phyloP scores from a whole-genome alignment of 2,329 filamentous ascomycete genomes.

The Trichoderma sp. region DNA sequence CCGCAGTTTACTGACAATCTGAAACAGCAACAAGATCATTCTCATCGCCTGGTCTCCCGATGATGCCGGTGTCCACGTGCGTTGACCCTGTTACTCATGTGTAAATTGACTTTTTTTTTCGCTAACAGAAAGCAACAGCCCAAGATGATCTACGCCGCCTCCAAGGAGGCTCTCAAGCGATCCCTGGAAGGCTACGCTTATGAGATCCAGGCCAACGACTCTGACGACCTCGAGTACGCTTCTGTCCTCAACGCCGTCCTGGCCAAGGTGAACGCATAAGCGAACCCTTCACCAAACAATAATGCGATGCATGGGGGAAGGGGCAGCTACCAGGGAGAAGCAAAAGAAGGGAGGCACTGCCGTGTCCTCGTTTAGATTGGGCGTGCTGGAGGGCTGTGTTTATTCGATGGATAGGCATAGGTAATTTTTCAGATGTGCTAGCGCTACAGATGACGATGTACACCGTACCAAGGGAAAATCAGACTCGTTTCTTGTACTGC shows the following conservation, averaged over 20 bases:
- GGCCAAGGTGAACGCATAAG: slow-evolving; percentile 27
- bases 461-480: slow-evolving; percentile 13
- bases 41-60: slow-evolving; percentile 80
- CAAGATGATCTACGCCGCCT: slow-evolving; percentile 89
- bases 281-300: slow-evolving; percentile 13
- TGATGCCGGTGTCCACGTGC: slow-evolving; percentile 74
- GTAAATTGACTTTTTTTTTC: neutral
- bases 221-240: slow-evolving; percentile 77
- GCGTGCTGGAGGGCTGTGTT: neutral
- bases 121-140: slow-evolving; percentile 46
- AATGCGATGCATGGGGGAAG: neutral
- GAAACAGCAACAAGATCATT: slow-evolving; percentile 67
- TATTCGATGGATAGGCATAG: slow-evolving; percentile 16
- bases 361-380: slow-evolving; percentile 9
- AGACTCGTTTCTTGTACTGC: slow-evolving; percentile 6
- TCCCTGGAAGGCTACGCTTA: slow-evolving; percentile 70
- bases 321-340: neutral
- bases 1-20: slow-evolving; percentile 26
- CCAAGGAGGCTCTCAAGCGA: slow-evolving; percentile 82
- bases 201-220: slow-evolving; percentile 82
- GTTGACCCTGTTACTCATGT: slow-evolving; percentile 29
- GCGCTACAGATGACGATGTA: slow-evolving; percentile 19
- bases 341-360: slow-evolving; percentile 2
- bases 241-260: slow-evolving; percentile 64
- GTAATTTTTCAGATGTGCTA: slow-evolving; percentile 18